Conservation (phyloP, 2,329 filamentous ascomycete species). For the Cercospora zeina region DNA sequence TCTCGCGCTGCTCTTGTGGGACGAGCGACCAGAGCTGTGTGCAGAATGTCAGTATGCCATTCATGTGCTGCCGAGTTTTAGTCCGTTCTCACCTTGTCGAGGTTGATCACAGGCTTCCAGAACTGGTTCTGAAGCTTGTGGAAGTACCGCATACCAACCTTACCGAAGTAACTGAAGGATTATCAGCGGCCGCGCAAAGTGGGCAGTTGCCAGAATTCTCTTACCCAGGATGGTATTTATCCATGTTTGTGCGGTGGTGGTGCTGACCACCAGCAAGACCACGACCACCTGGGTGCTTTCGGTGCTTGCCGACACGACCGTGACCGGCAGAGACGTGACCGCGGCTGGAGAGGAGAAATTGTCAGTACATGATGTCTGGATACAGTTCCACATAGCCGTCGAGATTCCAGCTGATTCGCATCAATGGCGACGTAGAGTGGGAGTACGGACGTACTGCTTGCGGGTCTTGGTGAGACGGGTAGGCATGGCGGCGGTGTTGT, state of each 20-base stretch:
- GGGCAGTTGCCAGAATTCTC: not conserved
- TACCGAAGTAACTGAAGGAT: conserved; percentile 64
- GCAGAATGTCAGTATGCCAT: not conserved
- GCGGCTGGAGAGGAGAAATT: conserved; percentile 58
- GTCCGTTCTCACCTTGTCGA: conserved; percentile 75
- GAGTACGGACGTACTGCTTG: conserved; percentile 65
- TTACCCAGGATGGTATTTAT: conserved; percentile 84
- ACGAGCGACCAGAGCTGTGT: conserved; percentile 89
- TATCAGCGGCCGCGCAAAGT: not conserved
- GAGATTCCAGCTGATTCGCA: not conserved
- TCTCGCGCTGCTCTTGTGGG: conserved; percentile 86
- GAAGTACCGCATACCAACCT: conserved; percentile 68
- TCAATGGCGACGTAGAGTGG: conserved; percentile 17
- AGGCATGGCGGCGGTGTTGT: conserved; percentile 56
- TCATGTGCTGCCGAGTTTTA: not conserved
- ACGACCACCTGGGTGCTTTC: conserved; percentile 79
- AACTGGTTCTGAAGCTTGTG: conserved; percentile 93
- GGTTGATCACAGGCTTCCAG: conserved; percentile 98
- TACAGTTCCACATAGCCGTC: not conserved
- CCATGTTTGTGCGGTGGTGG: conserved; percentile 92
- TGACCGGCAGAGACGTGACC: conserved; percentile 98
- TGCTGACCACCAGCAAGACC: conserved; percentile 98
- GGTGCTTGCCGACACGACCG: conserved; percentile 98
- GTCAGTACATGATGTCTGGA: conserved; percentile 1
- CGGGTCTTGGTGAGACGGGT: conserved; percentile 73